Percentiles rank a stretch among this genome's conserved stretches.
Conservation (phyloP, 2,329 filamentous ascomycete species). For the Aspergillus unguis region DNA sequence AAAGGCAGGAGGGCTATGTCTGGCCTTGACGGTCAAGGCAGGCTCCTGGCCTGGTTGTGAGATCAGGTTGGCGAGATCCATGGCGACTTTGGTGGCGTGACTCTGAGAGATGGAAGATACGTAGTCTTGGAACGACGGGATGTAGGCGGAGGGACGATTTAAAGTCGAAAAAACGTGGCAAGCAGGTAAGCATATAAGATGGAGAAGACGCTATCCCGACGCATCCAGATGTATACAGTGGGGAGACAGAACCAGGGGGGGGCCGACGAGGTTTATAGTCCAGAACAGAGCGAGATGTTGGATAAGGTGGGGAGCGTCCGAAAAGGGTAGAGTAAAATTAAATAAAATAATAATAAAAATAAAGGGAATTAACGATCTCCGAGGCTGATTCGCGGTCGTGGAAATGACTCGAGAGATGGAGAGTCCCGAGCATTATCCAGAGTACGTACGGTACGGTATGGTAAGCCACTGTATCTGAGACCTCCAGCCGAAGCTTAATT, state of each 20-base stretch:
- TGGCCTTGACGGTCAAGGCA: slow-evolving; percentile 14
- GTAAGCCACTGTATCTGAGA: slow-evolving; percentile 11
- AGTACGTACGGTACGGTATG: neutral
- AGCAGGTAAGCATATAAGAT: slow-evolving; percentile 16
- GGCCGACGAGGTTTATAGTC: slow-evolving; percentile 21
- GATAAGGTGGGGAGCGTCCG: slow-evolving; percentile 16
- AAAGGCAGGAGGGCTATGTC: slow-evolving; percentile 17
- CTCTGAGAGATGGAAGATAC: neutral
- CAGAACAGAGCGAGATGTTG: slow-evolving; percentile 12
- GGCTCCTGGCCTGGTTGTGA: slow-evolving; percentile 24
- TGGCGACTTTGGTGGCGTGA: slow-evolving; percentile 10
- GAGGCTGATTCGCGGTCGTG: slow-evolving; percentile 21
- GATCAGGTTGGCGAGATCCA: slow-evolving; percentile 38
- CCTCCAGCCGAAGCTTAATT: slow-evolving; percentile 27
- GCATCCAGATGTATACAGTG: slow-evolving; percentile 10
- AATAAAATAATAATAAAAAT: slow-evolving; percentile 2
- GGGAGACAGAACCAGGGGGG: slow-evolving; percentile 10
- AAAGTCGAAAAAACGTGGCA: slow-evolving; percentile 11
- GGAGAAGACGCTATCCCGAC: slow-evolving; percentile 4
- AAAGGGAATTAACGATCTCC: slow-evolving; percentile 9
- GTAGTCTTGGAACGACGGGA: slow-evolving; percentile 1
- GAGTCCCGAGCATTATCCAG: no score
- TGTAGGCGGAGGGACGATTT: slow-evolving; percentile 4
- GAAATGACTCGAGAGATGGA: slow-evolving; percentile 10
- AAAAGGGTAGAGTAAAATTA: slow-evolving; percentile 9